Percentiles rank a stretch among this genome's conserved stretches.
Evolutionary conservation across 1,284 basidiomycete species (phyloP).

Genomic region (Fomes fomentarius): DNA sequence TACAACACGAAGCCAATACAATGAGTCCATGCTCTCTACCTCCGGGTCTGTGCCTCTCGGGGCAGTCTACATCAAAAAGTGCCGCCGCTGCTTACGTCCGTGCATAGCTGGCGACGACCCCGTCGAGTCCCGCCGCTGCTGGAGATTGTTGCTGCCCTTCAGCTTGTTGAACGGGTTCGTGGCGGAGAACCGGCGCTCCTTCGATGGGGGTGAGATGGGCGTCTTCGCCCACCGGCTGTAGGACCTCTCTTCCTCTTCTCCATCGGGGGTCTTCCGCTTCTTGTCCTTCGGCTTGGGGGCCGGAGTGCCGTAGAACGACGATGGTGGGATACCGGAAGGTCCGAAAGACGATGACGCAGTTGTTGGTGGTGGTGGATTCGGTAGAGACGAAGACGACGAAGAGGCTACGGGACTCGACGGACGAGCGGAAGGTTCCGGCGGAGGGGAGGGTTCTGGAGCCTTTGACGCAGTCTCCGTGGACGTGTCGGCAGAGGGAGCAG

Average conservation of each 20-base stretch:
- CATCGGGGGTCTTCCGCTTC: conserved; percentile 46
- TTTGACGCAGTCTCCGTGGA: too few species aligned
- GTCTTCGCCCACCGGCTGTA: conserved; percentile 32
- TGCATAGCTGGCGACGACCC: conserved; percentile 22
- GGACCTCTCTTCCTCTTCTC: conserved; percentile 33
- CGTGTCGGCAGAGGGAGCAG: neutral
- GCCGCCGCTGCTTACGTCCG: conserved; percentile 27
- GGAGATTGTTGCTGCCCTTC: conserved; percentile 39
- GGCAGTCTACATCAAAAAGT: conserved; percentile 24
- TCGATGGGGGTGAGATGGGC: conserved; percentile 29
- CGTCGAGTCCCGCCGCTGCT: conserved; percentile 26
- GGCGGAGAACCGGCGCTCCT: conserved; percentile 17
- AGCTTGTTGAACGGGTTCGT: conserved; percentile 40
- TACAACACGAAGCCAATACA: conserved; percentile 6
- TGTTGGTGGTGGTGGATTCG: neutral
- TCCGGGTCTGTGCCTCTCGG: neutral
- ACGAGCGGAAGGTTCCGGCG: conserved; percentile 26
- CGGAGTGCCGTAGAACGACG: conserved; percentile 49
- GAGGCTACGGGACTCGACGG: conserved; percentile 20
- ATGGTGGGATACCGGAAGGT: conserved; percentile 38
- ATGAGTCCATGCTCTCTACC: conserved; percentile 16
- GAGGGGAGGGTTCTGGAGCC: conserved; percentile 14
- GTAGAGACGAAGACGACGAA: conserved; percentile 1
- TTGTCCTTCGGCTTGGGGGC: conserved; percentile 33
- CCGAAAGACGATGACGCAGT: conserved; percentile 16